phyloP scores from a whole-genome alignment of 345 rosid genomes.

The Citrus medica region DNA sequence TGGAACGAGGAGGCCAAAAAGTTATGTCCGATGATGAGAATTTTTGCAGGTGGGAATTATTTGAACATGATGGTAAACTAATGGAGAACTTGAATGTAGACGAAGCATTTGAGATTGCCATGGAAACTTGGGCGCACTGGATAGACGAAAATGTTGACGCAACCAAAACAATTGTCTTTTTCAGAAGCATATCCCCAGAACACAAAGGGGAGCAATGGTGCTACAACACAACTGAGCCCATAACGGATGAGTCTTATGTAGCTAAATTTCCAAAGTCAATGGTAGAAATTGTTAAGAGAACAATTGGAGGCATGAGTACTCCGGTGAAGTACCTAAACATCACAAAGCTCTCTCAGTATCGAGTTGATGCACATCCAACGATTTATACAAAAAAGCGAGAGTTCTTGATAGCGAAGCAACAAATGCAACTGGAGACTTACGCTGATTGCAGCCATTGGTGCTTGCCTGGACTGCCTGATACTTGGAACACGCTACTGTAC shows the following conservation, averaged over 20 bases:
- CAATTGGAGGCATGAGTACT: conserved; percentile 25
- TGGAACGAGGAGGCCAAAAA: not conserved
- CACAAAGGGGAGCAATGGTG: conserved; percentile 38
- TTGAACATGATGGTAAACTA: conserved; percentile 25
- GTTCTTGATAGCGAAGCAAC: not conserved
- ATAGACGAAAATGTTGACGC: conserved; percentile 27
- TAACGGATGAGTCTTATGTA: conserved; percentile 22
- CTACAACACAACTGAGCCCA: conserved; percentile 27
- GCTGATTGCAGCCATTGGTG: conserved; percentile 70
- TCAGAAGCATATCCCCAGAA: conserved; percentile 46
- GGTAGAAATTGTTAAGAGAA: conserved; percentile 22
- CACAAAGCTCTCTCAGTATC: conserved; percentile 35
- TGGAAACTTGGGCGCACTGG: conserved; percentile 51
- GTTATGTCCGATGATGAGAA: not conserved
- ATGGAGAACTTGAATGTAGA: conserved; percentile 32
- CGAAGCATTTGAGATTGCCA: conserved; percentile 31
- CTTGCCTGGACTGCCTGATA: conserved; percentile 59
- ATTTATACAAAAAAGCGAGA: conserved; percentile 32
- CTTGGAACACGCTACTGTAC: conserved; percentile 50
- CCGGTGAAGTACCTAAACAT: conserved; percentile 37
- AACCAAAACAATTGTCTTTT: conserved; percentile 32
- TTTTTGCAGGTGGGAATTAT: conserved; percentile 44
- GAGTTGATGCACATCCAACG: conserved; percentile 49
- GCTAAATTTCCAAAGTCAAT: conserved; percentile 18
- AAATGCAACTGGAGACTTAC: conserved; percentile 11